Percentiles rank a stretch among this genome's conserved stretches.
Conservation (phyloP, 2,329 filamentous ascomycete species). For the Thermomyces lanuginosus region DNA sequence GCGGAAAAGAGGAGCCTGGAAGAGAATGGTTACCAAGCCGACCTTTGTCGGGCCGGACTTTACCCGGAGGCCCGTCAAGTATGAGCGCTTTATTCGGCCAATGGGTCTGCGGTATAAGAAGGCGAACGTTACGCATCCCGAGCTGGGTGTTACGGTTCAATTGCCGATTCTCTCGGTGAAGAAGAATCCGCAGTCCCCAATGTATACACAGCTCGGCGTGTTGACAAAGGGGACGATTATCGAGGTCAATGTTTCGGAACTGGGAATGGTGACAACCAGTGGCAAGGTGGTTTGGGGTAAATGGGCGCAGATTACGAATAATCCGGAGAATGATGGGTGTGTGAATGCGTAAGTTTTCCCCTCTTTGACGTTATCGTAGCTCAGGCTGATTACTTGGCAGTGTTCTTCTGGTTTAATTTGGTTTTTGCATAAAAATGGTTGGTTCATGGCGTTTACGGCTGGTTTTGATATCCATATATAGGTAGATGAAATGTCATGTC, state of each 20-base stretch:
- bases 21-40: slow-evolving; percentile 55
- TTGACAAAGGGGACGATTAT: slow-evolving; percentile 70
- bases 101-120: slow-evolving; percentile 71
- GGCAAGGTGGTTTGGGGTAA: slow-evolving; percentile 91
- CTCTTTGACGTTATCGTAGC: not conserved
- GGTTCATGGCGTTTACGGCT: too few relatives aligned
- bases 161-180: slow-evolving; percentile 62
- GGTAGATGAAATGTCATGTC: too few relatives aligned
- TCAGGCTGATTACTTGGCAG: slow-evolving; percentile 1
- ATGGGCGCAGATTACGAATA: slow-evolving; percentile 52
- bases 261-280: slow-evolving; percentile 76
- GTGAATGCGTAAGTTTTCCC: slow-evolving; percentile 34
- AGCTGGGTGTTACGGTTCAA: slow-evolving; percentile 74
- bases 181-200: slow-evolving; percentile 75
- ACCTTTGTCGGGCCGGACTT: slow-evolving; percentile 88
- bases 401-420: slow-evolving; percentile 6
- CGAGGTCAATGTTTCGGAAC: slow-evolving; percentile 84
- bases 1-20: slow-evolving; percentile 73
- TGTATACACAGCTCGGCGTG: slow-evolving; percentile 86
- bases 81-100: slow-evolving; percentile 53
- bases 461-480: too few relatives aligned
- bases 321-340: slow-evolving; percentile 44
- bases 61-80: slow-evolving; percentile 70
- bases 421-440: too few relatives aligned
- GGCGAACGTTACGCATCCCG: slow-evolving; percentile 57